Evolutionary conservation across 2,329 filamentous ascomycete genomes (phyloP).

Genomic region (Fonsecaea nubica): DNA sequence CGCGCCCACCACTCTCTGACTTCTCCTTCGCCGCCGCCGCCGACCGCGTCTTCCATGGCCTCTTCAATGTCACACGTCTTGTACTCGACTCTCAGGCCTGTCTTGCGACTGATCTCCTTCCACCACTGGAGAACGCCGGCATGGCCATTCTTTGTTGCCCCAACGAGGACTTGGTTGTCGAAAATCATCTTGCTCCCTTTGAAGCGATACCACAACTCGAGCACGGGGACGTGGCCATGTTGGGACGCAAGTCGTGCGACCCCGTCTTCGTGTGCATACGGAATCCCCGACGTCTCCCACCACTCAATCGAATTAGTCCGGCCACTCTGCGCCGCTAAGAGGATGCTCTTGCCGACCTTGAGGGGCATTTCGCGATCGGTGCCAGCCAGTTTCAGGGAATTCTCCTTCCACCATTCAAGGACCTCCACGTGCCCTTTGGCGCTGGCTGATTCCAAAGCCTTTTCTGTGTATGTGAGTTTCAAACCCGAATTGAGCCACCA

Average conservation of each 20-base stretch:
- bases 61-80: constrained; percentile 96
- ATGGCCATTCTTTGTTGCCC: constrained; percentile 85
- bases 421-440: constrained; percentile 83
- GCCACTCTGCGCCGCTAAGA: constrained; percentile 83
- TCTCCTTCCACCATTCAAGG: constrained; percentile 88
- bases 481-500: constrained; percentile 89
- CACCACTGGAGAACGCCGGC: constrained; percentile 90
- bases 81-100: constrained; percentile 80
- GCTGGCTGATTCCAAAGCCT: constrained; percentile 85
- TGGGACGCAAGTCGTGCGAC: constrained; percentile 84
- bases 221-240: constrained; percentile 81
- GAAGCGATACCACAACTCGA: constrained; percentile 80
- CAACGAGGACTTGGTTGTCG: constrained; percentile 81
- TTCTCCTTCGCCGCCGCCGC: constrained; percentile 69
- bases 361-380: constrained; percentile 60
- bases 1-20: constrained; percentile 87
- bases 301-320: constrained; percentile 78
- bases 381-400: constrained; percentile 41
- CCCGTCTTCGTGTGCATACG: constrained; percentile 78
- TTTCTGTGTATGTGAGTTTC: constrained; percentile 82
- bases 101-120: constrained; percentile 60
- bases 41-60: constrained; percentile 84
- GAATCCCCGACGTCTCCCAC: constrained; percentile 84
- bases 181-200: constrained; percentile 80
- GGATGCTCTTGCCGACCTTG: constrained; percentile 82